A percentile compares a stretch with the other conserved stretches of the same genome.
phyloP scores from a whole-genome alignment of 2,329 filamentous ascomycete genomes.

The Neonectria coccinea region DNA sequence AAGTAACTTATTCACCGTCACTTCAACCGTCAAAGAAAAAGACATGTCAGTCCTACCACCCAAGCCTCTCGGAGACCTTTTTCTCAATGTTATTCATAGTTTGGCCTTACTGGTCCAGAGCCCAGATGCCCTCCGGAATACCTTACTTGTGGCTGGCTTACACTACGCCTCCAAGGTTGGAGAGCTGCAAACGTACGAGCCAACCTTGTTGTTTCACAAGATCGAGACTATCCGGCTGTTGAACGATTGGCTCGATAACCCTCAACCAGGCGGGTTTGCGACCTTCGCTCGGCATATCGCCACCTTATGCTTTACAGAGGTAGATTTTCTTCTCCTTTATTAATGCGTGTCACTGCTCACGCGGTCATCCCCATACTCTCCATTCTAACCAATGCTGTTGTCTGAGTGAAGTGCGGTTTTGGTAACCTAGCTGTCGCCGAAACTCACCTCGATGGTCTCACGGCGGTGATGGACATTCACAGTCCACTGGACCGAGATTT shows the following conservation, averaged over 20 bases:
- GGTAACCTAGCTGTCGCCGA: conserved; percentile 37
- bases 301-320: conserved; percentile 36
- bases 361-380: not conserved
- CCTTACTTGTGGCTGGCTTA: conserved; percentile 34
- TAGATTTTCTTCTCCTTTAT: not conserved
- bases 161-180: conserved; percentile 43
- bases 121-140: conserved; percentile 38
- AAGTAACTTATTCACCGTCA: conserved; percentile 15
- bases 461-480: conserved; percentile 32
- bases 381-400: not conserved
- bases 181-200: conserved; percentile 31
- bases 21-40: conserved; percentile 20
- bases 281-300: conserved; percentile 39
- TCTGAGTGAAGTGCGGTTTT: conserved; percentile 25
- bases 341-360: not conserved
- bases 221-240: conserved; percentile 32
- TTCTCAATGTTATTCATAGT: not conserved
- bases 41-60: conserved; percentile 20
- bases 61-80: rapidly evolving
- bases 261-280: conserved; percentile 24
- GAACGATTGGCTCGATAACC: conserved; percentile 34
- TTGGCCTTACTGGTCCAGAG: conserved; percentile 33
- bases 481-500: conserved; percentile 23
- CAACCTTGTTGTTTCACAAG: conserved; percentile 41
- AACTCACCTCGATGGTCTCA: conserved; percentile 38